Evolutionary conservation across 139 green algal species (phyloP), one percentile per base, ranked within the genome.

Genomic region (Edaphochlamys debaryana): DNA sequence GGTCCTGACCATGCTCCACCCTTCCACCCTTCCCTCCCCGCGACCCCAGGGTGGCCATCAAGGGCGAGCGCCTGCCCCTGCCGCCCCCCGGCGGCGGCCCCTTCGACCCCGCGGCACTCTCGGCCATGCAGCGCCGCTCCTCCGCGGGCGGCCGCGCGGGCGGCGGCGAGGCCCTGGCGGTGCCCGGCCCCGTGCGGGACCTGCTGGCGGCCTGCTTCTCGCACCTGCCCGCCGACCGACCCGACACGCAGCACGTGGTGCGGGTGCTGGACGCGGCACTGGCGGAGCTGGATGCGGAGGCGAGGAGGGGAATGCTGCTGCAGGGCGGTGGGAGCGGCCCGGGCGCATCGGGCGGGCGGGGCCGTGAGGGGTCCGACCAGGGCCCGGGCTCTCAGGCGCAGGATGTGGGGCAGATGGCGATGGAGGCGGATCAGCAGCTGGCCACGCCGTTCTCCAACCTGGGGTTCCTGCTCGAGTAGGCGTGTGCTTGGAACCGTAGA

Each of bases 131-230:
- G 25, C 29, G 19, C n/a, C 62, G 62, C 45, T 64, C 62, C 60
- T 72, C 62, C 23, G 54, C 41, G 4, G 48, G 62, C 20, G 76
- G 52, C 32, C 37, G 32, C 36, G 17, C 8, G 1, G 37, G 74
- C 74, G 77, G 58, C 67, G 91, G 87, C 82, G 89, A n/a, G n/a
- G n/a, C n/a, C n/a, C n/a, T n/a, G n/a, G 56, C 68, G 37, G 89
- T 84, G 41, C 90, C 90, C 1, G 56, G 79, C 36, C 54, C 66
- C 38, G 75, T 95, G 29, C 69, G 69, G 29, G 42, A 41, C 19
- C 80, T 95, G 19, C 90, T 95, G 34, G 42, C 85, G 41, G 79
- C 82, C 34, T 96, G 93, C 87, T 96, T 93, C 91, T 58, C 66
- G 2, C 75, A 91, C 50, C 74, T 88, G 36, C 91, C 93, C 0